Conservation (phyloP, 2,329 filamentous ascomycete species). For the Leptographium flavum region DNA sequence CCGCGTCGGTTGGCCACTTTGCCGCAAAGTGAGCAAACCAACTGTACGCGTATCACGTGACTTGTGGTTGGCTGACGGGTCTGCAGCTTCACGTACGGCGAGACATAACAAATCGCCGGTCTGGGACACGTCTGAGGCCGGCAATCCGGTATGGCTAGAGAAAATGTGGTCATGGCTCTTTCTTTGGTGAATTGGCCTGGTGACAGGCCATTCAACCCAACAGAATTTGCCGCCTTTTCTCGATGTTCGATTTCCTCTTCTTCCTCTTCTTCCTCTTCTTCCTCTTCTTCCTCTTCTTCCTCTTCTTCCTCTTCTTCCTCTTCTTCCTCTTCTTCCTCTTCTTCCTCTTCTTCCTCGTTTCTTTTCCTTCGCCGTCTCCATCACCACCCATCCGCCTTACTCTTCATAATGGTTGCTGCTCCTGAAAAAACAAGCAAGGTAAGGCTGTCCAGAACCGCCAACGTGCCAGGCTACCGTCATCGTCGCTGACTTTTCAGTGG, state of each 20-base stretch:
- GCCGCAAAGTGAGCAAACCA: slow-evolving; percentile 32
- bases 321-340: no score
- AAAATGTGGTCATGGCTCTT: no score
- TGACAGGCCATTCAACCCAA: no score
- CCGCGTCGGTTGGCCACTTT: slow-evolving; percentile 23
- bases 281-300: neutral
- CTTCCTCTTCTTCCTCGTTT: no score
- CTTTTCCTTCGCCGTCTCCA: no score
- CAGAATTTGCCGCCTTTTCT: neutral
- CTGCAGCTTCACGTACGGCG: slow-evolving; percentile 5
- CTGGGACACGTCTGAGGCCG: no score
- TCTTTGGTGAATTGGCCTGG: no score
- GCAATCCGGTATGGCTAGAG: no score
- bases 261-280: neutral
- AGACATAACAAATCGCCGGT: slow-evolving; percentile 5
- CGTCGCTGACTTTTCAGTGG: slow-evolving; percentile 9
- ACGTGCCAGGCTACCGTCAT: no score
- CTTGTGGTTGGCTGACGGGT: neutral
- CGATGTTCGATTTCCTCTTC: neutral
- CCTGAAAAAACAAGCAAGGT: slow-evolving; percentile 1
- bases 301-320: neutral
- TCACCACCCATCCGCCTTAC: neutral
- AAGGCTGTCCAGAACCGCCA: neutral
- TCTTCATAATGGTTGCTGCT: neutral
- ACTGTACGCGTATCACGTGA: slow-evolving; percentile 11